Evolutionary conservation across 176 grass and related monocot species (phyloP).

Genomic region (Zoysia pacifica): DNA sequence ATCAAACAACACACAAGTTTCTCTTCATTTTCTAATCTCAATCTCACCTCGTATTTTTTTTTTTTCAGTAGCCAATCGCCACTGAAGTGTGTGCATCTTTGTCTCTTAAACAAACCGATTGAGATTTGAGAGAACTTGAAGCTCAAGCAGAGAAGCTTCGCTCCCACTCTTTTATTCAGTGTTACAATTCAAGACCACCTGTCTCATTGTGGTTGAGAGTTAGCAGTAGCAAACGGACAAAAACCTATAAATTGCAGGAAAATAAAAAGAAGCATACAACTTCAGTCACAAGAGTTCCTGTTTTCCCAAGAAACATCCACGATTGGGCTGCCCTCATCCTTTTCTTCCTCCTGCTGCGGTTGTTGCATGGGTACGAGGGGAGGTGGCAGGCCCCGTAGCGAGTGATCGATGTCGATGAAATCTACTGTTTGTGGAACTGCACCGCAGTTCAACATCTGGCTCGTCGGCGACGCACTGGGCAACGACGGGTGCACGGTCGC

Average conservation of each 20-base stretch:
- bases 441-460: slow-evolving; percentile 49
- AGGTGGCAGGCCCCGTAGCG: slow-evolving; percentile 24
- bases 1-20: too few species aligned
- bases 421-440: slow-evolving; percentile 42
- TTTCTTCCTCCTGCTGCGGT: slow-evolving; percentile 29
- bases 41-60: too few species aligned
- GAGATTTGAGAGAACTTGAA: too few species aligned
- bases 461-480: slow-evolving; percentile 31
- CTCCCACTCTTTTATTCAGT: neutral
- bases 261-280: neutral
- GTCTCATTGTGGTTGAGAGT: neutral
- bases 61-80: too few species aligned
- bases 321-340: slow-evolving; percentile 18
- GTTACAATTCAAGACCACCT: neutral
- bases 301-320: slow-evolving; percentile 30
- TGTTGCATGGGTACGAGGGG: slow-evolving; percentile 33
- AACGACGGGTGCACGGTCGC: slow-evolving; percentile 48
- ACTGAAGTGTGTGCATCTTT: too few species aligned
- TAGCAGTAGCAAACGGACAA: neutral
- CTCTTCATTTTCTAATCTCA: too few species aligned
- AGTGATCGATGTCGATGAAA: slow-evolving; percentile 46
- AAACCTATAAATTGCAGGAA: neutral
- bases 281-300: neutral
- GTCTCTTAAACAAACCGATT: too few species aligned
- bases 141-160: too few species aligned